Evolutionary conservation across 2,329 filamentous ascomycete species (phyloP).

Genomic region (Colletotrichum destructivum): DNA sequence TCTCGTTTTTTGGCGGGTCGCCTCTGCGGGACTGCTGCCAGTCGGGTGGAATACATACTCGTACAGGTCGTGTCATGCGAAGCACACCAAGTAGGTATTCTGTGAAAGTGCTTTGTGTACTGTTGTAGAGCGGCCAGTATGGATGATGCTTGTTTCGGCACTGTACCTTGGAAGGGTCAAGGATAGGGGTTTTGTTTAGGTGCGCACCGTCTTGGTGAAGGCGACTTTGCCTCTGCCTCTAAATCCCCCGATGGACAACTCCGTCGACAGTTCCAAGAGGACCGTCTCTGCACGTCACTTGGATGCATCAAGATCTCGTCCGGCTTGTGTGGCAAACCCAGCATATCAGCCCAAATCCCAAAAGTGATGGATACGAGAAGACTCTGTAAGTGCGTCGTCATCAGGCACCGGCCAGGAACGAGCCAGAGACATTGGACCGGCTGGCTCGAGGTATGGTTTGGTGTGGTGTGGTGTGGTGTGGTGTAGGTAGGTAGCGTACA

Average conservation of each 20-base stretch:
- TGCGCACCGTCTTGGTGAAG: constrained; percentile 21
- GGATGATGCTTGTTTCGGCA: neutral
- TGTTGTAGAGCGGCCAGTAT: neutral
- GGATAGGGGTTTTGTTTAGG: no score
- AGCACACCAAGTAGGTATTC: no score
- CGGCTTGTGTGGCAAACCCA: neutral
- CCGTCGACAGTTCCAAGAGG: neutral
- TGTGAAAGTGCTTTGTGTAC: no score
- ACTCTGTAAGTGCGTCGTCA: constrained; percentile 19
- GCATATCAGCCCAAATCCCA: no score
- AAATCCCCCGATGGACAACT: constrained; percentile 2
- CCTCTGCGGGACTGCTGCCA: neutral
- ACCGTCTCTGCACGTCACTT: constrained; percentile 1
- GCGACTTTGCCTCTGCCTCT: neutral
- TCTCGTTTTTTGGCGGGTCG: neutral
- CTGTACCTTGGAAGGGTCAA: neutral
- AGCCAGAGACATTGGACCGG: constrained; percentile 14
- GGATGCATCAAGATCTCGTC: neutral
- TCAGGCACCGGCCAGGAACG: neutral
- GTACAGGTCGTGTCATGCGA: no score
- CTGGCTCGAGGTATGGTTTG: neutral
- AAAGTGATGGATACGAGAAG: constrained; percentile 2
- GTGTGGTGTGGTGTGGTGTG: no score
- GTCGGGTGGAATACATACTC: no score
- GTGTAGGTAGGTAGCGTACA: neutral